Base-by-base conservation (phyloP, 257 asterid genomes). In the Cynanchum wilfordii region DNA sequence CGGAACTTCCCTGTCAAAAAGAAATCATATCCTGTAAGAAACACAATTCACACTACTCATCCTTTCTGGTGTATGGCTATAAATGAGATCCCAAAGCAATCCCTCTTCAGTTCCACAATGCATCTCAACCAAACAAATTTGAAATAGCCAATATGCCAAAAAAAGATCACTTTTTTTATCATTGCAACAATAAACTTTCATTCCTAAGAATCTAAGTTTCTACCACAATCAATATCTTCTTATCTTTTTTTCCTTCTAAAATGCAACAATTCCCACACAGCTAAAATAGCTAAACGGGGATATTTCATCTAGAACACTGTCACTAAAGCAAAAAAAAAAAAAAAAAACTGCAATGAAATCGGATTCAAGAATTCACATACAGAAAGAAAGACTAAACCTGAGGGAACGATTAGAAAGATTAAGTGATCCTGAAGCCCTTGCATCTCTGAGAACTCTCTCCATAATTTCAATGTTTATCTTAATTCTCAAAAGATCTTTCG, bases 351-450 rank as follows among this genome's bases (percentile, higher is more conserved):
- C 63, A 25, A 67, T 16, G 42, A 24, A 58, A 52, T 24, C 40
- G 45, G 45, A 8, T 58, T 30, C 40, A 73, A 58, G 15, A 49
- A 22, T 15, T 25, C 29, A 25, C 27, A 40, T 11, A 44, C 0
- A 58, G 25, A 45, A 71, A 57, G 25, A 47, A 58, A 72, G 42
- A 75, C 83, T 73, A 33, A 44, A 75, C 99, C 92, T 88, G 87
- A 94, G 98, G 76, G 95, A 84, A 62, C 97, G 99, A 77, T 94
- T 91, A 47, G 99, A 94, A 50, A 94, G 90, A 72, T 94, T 94
- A 22, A 94, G 98, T 75, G 98, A 89, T 63, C 98, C 99, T 47
- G 99, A 94, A 62, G 93, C 79, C 45, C 99, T 89, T 58, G 97
- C 99, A 81, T 95, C 90, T 85, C 84, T 91, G 1, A 94, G 82